Percentiles rank a stretch among this genome's conserved stretches.
Evolutionary conservation across 208 protist species (phyloP).

Genomic region (Crithidia mellificae): DNA sequence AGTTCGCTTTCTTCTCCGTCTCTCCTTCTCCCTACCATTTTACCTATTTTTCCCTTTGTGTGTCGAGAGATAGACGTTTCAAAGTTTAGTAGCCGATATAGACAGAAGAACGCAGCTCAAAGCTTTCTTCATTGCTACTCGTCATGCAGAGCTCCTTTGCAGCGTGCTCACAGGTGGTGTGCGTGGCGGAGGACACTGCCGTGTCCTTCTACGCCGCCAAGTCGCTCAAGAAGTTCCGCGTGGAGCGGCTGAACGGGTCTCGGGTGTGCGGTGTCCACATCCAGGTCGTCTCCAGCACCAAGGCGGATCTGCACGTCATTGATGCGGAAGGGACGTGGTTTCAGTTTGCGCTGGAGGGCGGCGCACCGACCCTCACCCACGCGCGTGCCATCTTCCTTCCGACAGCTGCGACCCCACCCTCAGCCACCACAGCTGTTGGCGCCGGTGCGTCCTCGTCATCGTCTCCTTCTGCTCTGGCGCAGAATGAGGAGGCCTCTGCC

Average conservation of each 20-base stretch:
- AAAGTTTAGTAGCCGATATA: no score
- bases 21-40: no score
- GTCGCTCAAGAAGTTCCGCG: constrained; percentile 82
- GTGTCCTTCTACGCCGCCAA: constrained; percentile 82
- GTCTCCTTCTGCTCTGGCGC: background rate
- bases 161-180: constrained; percentile 70
- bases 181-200: constrained; percentile 78
- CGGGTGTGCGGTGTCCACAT: constrained; percentile 68
- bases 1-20: no score
- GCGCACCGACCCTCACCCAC: constrained; percentile 16
- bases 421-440: background rate
- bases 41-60: no score
- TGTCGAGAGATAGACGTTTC: no score
- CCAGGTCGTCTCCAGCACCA: constrained; percentile 11
- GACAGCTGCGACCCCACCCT: background rate
- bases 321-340: constrained; percentile 77
- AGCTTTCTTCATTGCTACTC: no score
- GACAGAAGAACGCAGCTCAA: no score
- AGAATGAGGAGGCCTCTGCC: background rate
- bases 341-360: constrained; percentile 48
- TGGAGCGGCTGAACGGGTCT: constrained; percentile 72
- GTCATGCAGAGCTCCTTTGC: constrained; percentile 61
- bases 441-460: background rate
- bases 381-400: constrained; percentile 23
- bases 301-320: constrained; percentile 65